A percentile compares a stretch with the other conserved stretches of the same genome.
Evolutionary conservation across 1,139 yeast genomes (phyloP).

Genomic region (Yamadazyma trypodendri): DNA sequence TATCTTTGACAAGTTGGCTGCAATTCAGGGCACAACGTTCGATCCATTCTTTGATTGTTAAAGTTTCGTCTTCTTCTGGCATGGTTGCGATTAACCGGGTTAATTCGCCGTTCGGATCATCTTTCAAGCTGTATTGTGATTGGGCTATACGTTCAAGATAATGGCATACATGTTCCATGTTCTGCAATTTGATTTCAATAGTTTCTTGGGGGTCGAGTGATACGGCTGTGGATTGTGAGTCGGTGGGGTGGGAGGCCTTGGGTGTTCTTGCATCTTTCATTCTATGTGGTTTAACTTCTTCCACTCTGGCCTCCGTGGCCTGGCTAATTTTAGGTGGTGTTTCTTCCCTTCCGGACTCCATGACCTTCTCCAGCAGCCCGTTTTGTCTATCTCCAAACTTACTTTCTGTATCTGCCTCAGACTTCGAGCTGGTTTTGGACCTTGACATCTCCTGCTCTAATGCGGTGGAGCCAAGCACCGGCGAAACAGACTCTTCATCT

Average conservation of each 20-base stretch:
- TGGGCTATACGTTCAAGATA: constrained; percentile 28
- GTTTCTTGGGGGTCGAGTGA: neutral
- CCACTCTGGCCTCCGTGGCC: too few species aligned
- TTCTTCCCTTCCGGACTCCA: too few species aligned
- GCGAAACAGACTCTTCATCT: constrained; percentile 1
- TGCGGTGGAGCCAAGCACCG: constrained; percentile 5
- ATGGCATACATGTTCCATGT: constrained; percentile 36
- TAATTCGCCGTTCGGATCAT: constrained; percentile 64
- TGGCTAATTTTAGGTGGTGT: too few species aligned
- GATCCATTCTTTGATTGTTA: constrained; percentile 75
- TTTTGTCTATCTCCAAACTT: neutral
- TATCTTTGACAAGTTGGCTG: constrained; percentile 37
- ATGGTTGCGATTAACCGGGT: constrained; percentile 64
- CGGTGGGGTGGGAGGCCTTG: too few species aligned
- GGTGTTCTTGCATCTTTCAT: too few species aligned
- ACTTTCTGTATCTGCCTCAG: neutral
- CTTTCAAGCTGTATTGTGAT: constrained; percentile 34
- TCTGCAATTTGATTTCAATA: constrained; percentile 4
- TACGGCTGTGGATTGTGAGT: too few species aligned
- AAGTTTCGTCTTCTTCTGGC: constrained; percentile 66
- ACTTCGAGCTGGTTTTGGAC: constrained; percentile 1
- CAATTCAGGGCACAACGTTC: constrained; percentile 47
- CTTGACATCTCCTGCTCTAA: constrained; percentile 5
- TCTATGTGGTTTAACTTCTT: too few species aligned
- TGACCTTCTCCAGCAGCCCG: too few species aligned